These are phyloP conservation scores for Tripterygium wilfordii DNA, from an alignment of 177 flowering plant genomes.

Conservation along the genomic window DNA sequence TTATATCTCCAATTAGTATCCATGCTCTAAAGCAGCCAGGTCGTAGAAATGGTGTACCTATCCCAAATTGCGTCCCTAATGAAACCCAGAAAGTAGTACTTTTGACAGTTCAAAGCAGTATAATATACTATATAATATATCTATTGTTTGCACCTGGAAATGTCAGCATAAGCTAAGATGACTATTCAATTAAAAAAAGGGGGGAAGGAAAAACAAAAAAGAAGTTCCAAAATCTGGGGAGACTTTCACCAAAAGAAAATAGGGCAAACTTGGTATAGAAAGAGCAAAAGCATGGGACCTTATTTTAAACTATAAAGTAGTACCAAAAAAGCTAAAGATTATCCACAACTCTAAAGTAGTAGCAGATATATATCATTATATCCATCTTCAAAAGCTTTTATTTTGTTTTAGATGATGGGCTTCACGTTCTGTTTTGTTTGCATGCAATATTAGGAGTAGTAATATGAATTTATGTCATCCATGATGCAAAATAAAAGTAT, in stretches of 20 bases:
- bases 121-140: too few species aligned
- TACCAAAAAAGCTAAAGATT: constrained; percentile 4
- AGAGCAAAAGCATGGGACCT: not conserved
- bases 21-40: too few species aligned
- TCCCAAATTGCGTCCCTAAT: too few species aligned
- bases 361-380: too few species aligned
- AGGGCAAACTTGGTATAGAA: not conserved
- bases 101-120: too few species aligned
- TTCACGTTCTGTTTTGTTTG: constrained; percentile 3
- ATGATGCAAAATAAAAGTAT: constrained; percentile 8
- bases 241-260: not conserved
- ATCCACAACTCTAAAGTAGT: constrained; percentile 12
- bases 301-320: constrained; percentile 1
- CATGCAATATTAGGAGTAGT: constrained; percentile 5
- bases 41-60: too few species aligned
- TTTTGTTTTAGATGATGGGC: constrained; percentile 12
- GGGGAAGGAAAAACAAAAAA: not conserved
- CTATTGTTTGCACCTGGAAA: too few species aligned
- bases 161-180: too few species aligned
- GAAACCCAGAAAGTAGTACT: too few species aligned
- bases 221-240: not conserved
- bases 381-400: constrained; percentile 10
- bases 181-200: not conserved
- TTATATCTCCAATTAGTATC: too few species aligned
- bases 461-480: constrained; percentile 8